These are phyloP conservation scores for Kodamaea lidongshanica DNA, from an alignment of 805 yeast species.

Conservation along the genomic window DNA sequence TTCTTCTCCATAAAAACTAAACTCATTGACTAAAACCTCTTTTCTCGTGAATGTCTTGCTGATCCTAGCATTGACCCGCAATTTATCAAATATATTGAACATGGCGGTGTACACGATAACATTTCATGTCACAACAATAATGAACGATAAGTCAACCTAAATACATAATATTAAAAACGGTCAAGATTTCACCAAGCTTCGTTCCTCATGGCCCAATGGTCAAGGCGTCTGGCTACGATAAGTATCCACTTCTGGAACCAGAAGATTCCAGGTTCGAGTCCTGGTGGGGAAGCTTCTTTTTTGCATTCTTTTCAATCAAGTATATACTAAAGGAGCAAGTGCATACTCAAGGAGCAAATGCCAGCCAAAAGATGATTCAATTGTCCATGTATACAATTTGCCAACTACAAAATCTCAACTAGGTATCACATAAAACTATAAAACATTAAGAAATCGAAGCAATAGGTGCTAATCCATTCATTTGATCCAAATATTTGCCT, in stretches of 20 bases:
- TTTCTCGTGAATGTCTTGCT: too few relatives aligned
- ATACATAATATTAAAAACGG: neutral
- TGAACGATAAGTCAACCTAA: too few relatives aligned
- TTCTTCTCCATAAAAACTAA: too few relatives aligned
- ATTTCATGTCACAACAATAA: too few relatives aligned
- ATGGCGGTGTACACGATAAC: too few relatives aligned
- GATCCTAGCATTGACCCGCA: too few relatives aligned
- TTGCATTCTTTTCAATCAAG: too few relatives aligned
- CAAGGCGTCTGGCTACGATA: slow-evolving; percentile 70
- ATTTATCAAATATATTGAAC: too few relatives aligned
- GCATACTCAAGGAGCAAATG: neutral
- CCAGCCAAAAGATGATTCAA: neutral
- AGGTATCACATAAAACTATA: neutral
- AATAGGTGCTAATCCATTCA: slow-evolving; percentile 11
- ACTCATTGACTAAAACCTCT: too few relatives aligned
- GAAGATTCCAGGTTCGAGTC: slow-evolving; percentile 49
- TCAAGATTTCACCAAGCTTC: slow-evolving; percentile 13
- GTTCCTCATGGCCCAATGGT: slow-evolving; percentile 74
- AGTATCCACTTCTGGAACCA: slow-evolving; percentile 44
- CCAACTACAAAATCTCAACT: neutral
- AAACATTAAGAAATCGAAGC: neutral
- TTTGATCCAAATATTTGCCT: slow-evolving; percentile 49
- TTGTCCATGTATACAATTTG: neutral
- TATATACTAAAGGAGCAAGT: neutral
- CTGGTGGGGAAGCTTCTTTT: slow-evolving; percentile 42